Base-by-base conservation (phyloP, 345 rosid genomes). In the Rhizophora mangle region DNA sequence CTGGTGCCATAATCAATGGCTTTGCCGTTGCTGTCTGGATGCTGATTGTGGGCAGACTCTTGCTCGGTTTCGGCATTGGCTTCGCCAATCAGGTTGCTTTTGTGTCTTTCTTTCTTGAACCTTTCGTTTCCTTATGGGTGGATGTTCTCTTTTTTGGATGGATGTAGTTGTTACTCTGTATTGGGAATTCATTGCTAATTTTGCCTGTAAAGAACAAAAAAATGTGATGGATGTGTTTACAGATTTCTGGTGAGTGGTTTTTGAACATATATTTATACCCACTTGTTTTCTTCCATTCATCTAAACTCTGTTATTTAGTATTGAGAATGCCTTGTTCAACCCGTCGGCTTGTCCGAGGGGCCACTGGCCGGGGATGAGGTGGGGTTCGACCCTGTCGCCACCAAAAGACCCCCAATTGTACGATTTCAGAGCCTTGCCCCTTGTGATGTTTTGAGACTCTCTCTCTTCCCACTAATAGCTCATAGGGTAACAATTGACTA, bases 51-150 rank as follows among this genome's bases (percentile, higher is more conserved):
- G 99, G 99, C 6, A 85, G 98, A 61, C 81, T 96, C 19, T 76
- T 96, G 69, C 96, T 96, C 24, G 99, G 99, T 70, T 92, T 96
- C 30, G 99, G 99, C 49, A 85, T 96, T 57, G 99, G 99, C 18
- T 96, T 96, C 63, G 97, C 99, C 61, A 96, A 92, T 78, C 99
- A 96, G 99, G 99, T 96, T 70, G 63, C 8, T 63, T 8, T 4
- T 52, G 8, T 6, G 56, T 39, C 10, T 21, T n/a, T 6, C 13
- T 24, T 4, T 60, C 9, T 6, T 47, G 26, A 2, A 4, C 2
- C 53, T 4, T 67, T n/a, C 3, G 19, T 55, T 34, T 55, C 29
- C 27, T n/a, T 39, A 27, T 32, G 8, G 59, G 4, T 8, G 8
- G 13, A 9, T 32, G 65, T 13, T 37, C 34, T 26, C n/a, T 19